Evolutionary conservation across 768 basidiomycete genomes (phyloP).

Genomic region (Trichaptum fuscoviolaceum): DNA sequence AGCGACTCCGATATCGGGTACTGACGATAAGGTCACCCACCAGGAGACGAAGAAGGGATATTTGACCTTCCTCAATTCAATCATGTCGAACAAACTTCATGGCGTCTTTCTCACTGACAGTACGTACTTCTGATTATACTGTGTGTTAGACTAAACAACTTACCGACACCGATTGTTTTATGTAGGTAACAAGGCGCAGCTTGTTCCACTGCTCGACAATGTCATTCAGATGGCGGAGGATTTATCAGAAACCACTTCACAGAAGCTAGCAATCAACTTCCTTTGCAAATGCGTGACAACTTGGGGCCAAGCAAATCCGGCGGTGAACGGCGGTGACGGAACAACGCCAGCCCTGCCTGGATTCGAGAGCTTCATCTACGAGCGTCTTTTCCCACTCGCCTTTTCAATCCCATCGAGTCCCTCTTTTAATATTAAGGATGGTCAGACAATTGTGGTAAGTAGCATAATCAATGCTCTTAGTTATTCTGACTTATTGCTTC

Average conservation of each 20-base stretch:
- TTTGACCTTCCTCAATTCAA: constrained; percentile 70
- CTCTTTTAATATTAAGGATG: constrained; percentile 85
- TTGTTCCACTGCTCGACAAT: constrained; percentile 71
- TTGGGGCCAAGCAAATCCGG: constrained; percentile 51
- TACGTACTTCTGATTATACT: constrained; percentile 51
- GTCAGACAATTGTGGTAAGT: constrained; percentile 77
- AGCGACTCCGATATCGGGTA: constrained; percentile 76
- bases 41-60: constrained; percentile 85
- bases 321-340: constrained; percentile 30
- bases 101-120: constrained; percentile 72
- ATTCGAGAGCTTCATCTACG: constrained; percentile 90
- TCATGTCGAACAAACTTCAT: constrained; percentile 78
- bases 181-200: constrained; percentile 58
- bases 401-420: constrained; percentile 78
- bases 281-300: constrained; percentile 59
- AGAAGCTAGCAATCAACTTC: constrained; percentile 79
- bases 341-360: constrained; percentile 58
- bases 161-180: constrained; percentile 7
- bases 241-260: constrained; percentile 65
- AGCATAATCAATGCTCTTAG: not conserved
- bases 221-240: constrained; percentile 73
- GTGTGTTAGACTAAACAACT: constrained; percentile 1
- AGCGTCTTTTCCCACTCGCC: constrained; percentile 72
- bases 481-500: not conserved
- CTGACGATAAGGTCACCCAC: constrained; percentile 79